Evolutionary conservation across 176 grass and related monocot species (phyloP), one percentile per base, ranked within the genome.

Genomic region (Paspalum vaginatum): DNA sequence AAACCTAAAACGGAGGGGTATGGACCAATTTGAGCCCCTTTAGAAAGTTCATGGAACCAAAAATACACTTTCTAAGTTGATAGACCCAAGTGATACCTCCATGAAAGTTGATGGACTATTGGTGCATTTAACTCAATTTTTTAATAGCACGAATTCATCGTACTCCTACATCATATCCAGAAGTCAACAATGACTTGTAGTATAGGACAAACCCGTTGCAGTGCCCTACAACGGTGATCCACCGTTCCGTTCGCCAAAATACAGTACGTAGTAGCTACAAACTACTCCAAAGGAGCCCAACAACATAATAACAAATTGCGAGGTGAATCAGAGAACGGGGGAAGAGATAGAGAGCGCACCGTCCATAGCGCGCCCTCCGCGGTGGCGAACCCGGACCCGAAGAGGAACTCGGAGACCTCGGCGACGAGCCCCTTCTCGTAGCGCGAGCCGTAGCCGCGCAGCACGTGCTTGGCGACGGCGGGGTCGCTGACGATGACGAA

Each of bases 381-480:
- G 15, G 2, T 94, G 68, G 95, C 95, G 65, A 98, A 94, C 1
- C 95, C 95, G 9, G 95, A 93, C 24, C 95, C 92, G 69, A 98
- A 98, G n/a, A 98, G 85, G 65, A 98, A 98, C 61, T 98, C 86
- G 26, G 96, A 93, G 54, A 98, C 96, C 56, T 98, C 92, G 5
- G 96, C 87, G 47, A 98, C 96, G 27, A 98, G 96, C 56, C 96
- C 96, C 84, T 98, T 95, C 13, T 89, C 92, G 80, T 95, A 95
- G 6, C 66, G 86, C 24, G 78, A 91, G 43, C 92, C 92, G 71
- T 98, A 98, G n/a, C 87, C 88, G 41, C 96, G 87, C 48, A 98
- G 86, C 16, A 98, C 96, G 81, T 98, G 96, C 84, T 75, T 93
- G 42, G 92, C 90, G 9, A 93, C 82, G 52, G 90, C 81, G 10